Evolutionary conservation across 768 basidiomycete genomes (phyloP).

Genomic region (Phylloporus scabripes): DNA sequence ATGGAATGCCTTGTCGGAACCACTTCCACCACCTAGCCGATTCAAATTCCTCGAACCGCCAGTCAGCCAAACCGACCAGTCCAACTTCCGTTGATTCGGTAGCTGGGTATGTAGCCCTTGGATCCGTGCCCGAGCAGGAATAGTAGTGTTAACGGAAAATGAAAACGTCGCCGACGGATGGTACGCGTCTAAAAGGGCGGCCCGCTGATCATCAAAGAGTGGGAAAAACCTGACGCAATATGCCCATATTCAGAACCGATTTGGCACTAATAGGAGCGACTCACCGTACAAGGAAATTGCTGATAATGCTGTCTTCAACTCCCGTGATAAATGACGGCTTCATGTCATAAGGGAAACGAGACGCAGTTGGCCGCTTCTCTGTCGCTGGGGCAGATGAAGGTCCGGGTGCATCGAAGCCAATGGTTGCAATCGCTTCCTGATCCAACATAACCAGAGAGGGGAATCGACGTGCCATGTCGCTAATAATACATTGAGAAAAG

Average conservation of each 20-base stretch:
- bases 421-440: constrained; percentile 66
- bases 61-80: constrained; percentile 68
- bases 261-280: constrained; percentile 20
- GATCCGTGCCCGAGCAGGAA: constrained; percentile 72
- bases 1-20: constrained; percentile 54
- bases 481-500: constrained; percentile 27
- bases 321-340: constrained; percentile 68
- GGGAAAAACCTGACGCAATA: constrained; percentile 65
- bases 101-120: constrained; percentile 62
- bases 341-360: constrained; percentile 78
- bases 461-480: constrained; percentile 79
- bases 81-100: constrained; percentile 79
- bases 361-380: constrained; percentile 47
- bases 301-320: constrained; percentile 61
- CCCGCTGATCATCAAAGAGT: constrained; percentile 72
- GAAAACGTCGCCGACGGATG: constrained; percentile 88
- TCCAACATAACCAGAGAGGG: constrained; percentile 80
- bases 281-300: constrained; percentile 73
- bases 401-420: constrained; percentile 72
- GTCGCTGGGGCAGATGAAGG: constrained; percentile 38
- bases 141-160: constrained; percentile 76
- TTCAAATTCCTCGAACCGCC: constrained; percentile 74
- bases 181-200: constrained; percentile 65
- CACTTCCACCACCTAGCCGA: constrained; percentile 54
- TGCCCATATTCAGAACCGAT: constrained; percentile 9